Evolutionary conservation across 2,329 filamentous ascomycete genomes (phyloP), one percentile per base, ranked within the genome.

Genomic region (Ophiosphaerella korrae): DNA sequence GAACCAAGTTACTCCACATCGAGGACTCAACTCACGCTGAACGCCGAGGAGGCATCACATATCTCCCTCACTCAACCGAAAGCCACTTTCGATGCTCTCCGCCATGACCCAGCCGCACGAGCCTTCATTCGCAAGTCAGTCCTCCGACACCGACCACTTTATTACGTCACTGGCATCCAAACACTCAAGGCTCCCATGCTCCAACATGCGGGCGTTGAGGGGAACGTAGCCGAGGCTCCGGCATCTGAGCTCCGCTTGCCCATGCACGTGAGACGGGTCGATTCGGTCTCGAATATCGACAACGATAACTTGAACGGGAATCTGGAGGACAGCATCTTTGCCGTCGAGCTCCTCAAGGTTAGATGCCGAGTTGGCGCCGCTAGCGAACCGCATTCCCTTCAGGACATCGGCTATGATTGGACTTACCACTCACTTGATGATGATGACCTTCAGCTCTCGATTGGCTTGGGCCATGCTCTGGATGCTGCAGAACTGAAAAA

Each of bases 151-250:
- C 57, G 57, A 38, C 59, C 64, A 9, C 50, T 70, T 7, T 72
- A 68, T 58, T 56, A 81, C 76, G 40, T 80, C 72, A 47, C 80
- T 67, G 1, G 76, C 70, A 13, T 74, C 62, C 3, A 83, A 77
- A 64, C 87, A 83, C 41, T 68, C 32, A 60, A 52, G 6, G 67
- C 64, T 31, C 60, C 63, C 23, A 53, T 52, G 3, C 64, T 62
- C 54, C 57, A 54, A 39, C 45, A 42, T 7, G 45, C 53, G 2
- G 32, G 46, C 14, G 38, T 46, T 5, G 50, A 43, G n/a, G 53
- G 60, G 18, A 54, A 47, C 26, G 48, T 49, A 49, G 40, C 57
- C 50, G 55, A 62, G 32, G 47, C 33, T 45, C 32, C 42, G 26
- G 35, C 46, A 13, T 31, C 34, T 21, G 48, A 60, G 51, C 33